Evolutionary conservation across 2,329 filamentous ascomycete genomes (phyloP).

Genomic region (Didymella glomerata): DNA sequence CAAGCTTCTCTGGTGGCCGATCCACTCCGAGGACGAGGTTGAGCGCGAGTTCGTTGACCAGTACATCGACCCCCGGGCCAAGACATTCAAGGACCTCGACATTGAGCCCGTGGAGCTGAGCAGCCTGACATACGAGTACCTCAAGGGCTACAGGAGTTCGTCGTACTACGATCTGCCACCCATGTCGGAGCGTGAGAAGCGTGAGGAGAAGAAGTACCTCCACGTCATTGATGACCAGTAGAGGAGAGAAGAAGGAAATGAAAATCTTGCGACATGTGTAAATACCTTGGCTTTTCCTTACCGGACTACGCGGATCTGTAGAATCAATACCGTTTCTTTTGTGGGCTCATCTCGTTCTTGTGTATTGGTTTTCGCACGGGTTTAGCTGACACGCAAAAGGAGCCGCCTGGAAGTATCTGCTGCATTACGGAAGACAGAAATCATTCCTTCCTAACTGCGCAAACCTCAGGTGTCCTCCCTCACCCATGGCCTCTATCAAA

Average conservation of each 20-base stretch:
- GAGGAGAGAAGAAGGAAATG: slow-evolving; percentile 17
- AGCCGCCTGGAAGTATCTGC: no score
- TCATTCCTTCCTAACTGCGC: no score
- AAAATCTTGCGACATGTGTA: slow-evolving; percentile 35
- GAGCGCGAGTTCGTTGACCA: slow-evolving; percentile 95
- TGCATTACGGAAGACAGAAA: no score
- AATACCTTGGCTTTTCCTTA: slow-evolving; percentile 35
- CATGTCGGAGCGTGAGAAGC: slow-evolving; percentile 91
- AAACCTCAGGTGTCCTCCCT: no score
- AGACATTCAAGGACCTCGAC: slow-evolving; percentile 93
- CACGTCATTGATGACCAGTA: slow-evolving; percentile 70
- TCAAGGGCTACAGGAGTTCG: slow-evolving; percentile 90
- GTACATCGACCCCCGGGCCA: slow-evolving; percentile 85
- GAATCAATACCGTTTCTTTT: slow-evolving; percentile 37
- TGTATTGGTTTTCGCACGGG: background rate
- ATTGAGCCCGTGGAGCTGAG: slow-evolving; percentile 89
- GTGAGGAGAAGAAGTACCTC: slow-evolving; percentile 95
- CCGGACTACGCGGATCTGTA: slow-evolving; percentile 33
- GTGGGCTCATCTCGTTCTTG: slow-evolving; percentile 3
- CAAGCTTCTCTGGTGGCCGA: slow-evolving; percentile 87
- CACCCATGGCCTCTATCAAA: no score
- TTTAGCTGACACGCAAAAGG: background rate
- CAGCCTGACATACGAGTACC: slow-evolving; percentile 89
- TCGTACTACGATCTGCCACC: slow-evolving; percentile 93
- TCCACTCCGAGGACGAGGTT: slow-evolving; percentile 82